Percentiles rank a stretch among this genome's conserved stretches.
These are phyloP conservation scores for Metarhizium anisopliae DNA, from an alignment of 2,329 filamentous ascomycete species.

Conservation along the genomic window DNA sequence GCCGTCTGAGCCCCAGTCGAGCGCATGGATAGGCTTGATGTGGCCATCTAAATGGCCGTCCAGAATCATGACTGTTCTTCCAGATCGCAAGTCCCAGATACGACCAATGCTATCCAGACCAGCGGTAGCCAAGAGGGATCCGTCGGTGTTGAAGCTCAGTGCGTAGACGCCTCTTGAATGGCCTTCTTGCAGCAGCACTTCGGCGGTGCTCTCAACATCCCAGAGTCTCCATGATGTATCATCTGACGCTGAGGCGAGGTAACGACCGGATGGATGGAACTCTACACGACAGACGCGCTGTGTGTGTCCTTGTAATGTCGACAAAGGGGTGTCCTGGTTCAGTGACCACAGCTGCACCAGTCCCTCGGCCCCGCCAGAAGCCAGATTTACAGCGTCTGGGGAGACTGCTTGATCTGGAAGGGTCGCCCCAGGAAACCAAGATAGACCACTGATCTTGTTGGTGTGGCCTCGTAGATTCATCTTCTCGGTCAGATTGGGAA, in stretches of 20 bases:
- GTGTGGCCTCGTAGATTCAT: slow-evolving; percentile 73
- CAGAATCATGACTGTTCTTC: slow-evolving; percentile 89
- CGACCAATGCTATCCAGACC: slow-evolving; percentile 90
- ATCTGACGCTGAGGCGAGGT: slow-evolving; percentile 86
- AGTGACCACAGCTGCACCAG: slow-evolving; percentile 87
- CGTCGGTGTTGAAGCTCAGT: slow-evolving; percentile 82
- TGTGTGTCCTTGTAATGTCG: slow-evolving; percentile 73
- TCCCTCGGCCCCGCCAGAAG: slow-evolving; percentile 82
- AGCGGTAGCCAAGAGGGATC: slow-evolving; percentile 82
- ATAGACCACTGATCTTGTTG: slow-evolving; percentile 79
- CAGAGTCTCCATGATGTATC: slow-evolving; percentile 96
- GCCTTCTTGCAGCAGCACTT: slow-evolving; percentile 84
- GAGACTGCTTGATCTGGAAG: slow-evolving; percentile 63
- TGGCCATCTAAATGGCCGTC: slow-evolving; percentile 74
- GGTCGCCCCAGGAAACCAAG: slow-evolving; percentile 82
- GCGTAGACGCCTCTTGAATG: slow-evolving; percentile 91
- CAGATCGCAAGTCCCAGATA: slow-evolving; percentile 90
- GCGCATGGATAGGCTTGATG: slow-evolving; percentile 84
- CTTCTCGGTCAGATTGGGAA: slow-evolving; percentile 74
- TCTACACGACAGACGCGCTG: slow-evolving; percentile 86
- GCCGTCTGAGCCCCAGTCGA: slow-evolving; percentile 89
- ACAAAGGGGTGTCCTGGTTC: slow-evolving; percentile 72
- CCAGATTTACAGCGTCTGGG: slow-evolving; percentile 68
- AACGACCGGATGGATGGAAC: slow-evolving; percentile 86
- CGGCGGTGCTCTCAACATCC: slow-evolving; percentile 80